These are phyloP conservation scores for Gautieria morchelliformis DNA, from an alignment of 768 basidiomycete species.

Conservation along the genomic window DNA sequence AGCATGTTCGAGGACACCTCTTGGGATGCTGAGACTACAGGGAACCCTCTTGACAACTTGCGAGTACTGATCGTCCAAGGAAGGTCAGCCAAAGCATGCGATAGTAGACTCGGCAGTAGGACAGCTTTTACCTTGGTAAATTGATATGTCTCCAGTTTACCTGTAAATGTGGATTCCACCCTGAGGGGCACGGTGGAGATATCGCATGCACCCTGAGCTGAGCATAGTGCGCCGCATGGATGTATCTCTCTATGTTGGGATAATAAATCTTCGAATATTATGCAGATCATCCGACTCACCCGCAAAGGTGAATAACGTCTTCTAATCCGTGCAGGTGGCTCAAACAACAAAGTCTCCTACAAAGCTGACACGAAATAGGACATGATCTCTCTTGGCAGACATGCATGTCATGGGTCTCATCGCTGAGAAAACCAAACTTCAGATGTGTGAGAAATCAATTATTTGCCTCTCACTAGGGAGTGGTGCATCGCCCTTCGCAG, in stretches of 20 bases:
- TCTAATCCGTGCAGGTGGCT: slow-evolving; percentile 47
- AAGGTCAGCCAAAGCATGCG: background rate
- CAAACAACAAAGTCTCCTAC: slow-evolving; percentile 41
- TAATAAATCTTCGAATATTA: background rate
- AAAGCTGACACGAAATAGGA: slow-evolving; percentile 44
- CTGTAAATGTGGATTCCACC: slow-evolving; percentile 53
- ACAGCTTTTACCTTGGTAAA: slow-evolving; percentile 46
- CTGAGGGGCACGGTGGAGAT: slow-evolving; percentile 51
- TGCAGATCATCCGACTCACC: slow-evolving; percentile 25
- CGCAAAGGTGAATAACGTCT: slow-evolving; percentile 41
- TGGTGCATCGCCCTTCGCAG: background rate
- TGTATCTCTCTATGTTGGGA: slow-evolving; percentile 37
- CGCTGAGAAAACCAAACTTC: slow-evolving; percentile 22
- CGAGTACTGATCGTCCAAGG: slow-evolving; percentile 31
- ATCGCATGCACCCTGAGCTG: slow-evolving; percentile 41
- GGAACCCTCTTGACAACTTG: slow-evolving; percentile 44
- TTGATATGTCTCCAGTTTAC: slow-evolving; percentile 49
- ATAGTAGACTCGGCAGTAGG: background rate
- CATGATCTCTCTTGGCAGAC: slow-evolving; percentile 43
- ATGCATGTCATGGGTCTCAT: slow-evolving; percentile 36
- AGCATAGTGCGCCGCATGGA: slow-evolving; percentile 33
- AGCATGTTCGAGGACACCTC: slow-evolving; percentile 32
- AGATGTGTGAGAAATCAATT: slow-evolving; percentile 3
- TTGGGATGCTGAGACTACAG: slow-evolving; percentile 38
- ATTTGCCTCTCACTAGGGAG: background rate